Evolutionary conservation across 306 rosid genomes (phyloP), one percentile per base, ranked within the genome.

Genomic region (Luffa aegyptiaca): DNA sequence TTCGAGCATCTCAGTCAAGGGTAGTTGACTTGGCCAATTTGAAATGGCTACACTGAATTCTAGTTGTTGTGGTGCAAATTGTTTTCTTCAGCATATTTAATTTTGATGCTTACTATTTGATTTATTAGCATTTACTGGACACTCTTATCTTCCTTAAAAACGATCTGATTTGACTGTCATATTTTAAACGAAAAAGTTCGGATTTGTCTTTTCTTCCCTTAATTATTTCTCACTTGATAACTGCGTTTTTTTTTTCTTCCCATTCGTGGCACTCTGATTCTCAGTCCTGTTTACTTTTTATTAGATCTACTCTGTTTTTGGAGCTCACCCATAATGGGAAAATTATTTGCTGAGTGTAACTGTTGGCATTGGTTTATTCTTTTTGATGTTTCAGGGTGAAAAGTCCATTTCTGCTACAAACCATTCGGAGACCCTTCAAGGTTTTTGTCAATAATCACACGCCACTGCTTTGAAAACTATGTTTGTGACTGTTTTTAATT

Each of bases 201-300:
- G 77, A 77, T 88, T 85, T 86, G 93, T 88, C 92, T 83, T 86
- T 84, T 88, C 83, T 78, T 81, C 55, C 41, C 77, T 77, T 79
- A 79, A 83, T 82, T 83, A 65, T 79, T 71, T 85, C 79, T 57
- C 85, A 82, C 61, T 49, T 52, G 21, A 83, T 61, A 83, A 79
- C 83, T 82, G 86, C 83, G 66, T 85, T 83, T 13, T 82, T 82
- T 81, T 82, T 12, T 83, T 45, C 10, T 58, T 21, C 49, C 85
- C 75, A 83, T 86, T 82, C 78, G 79, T 84, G 83, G 63, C 76
- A 35, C 73, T 80, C 75, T 79, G 91, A 86, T 84, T 86, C 84
- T 83, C 70, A 58, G 86, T 70, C 82, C 80, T 58, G 84, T 84
- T 80, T 69, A 82, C 88, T 73, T 86, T 85, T 88, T 85, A 74